phyloP scores from a whole-genome alignment of 176 grass and related monocot species.

The Musa troglodytarum region DNA sequence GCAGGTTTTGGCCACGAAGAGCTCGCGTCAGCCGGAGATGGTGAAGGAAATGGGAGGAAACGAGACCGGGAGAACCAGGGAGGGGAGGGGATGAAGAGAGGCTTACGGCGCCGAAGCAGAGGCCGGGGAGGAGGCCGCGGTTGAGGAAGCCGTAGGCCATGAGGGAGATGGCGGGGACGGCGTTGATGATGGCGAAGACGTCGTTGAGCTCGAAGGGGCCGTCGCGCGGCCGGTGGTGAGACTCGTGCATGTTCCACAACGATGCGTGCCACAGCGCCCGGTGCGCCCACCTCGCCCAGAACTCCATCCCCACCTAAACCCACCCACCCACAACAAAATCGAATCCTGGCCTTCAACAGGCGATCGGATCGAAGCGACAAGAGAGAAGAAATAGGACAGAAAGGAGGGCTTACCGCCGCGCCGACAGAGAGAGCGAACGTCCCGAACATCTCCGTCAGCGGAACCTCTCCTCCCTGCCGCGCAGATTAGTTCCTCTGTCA shows the following conservation, averaged over 20 bases:
- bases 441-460: slow-evolving; percentile 72
- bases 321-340: background rate
- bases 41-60: background rate
- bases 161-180: slow-evolving; percentile 72
- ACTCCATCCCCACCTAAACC: slow-evolving; percentile 84
- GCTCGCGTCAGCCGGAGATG: background rate
- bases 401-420: slow-evolving; percentile 52
- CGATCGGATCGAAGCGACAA: background rate
- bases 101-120: slow-evolving; percentile 85
- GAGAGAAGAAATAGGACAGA: background rate
- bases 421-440: slow-evolving; percentile 87
- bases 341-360: background rate
- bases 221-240: slow-evolving; percentile 87
- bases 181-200: slow-evolving; percentile 91
- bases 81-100: background rate
- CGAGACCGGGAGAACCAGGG: background rate
- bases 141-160: slow-evolving; percentile 91
- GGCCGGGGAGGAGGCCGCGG: slow-evolving; percentile 62
- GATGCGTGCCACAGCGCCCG: slow-evolving; percentile 88
- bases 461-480: slow-evolving; percentile 60
- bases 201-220: slow-evolving; percentile 99
- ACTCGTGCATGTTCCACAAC: slow-evolving; percentile 96
- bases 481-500: background rate
- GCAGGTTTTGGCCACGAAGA: slow-evolving; percentile 4
- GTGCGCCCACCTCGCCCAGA: slow-evolving; percentile 97